Percentiles rank a stretch among this genome's conserved stretches.
phyloP scores from a whole-genome alignment of 2,329 filamentous ascomycete genomes.

The Talaromyces sp. region DNA sequence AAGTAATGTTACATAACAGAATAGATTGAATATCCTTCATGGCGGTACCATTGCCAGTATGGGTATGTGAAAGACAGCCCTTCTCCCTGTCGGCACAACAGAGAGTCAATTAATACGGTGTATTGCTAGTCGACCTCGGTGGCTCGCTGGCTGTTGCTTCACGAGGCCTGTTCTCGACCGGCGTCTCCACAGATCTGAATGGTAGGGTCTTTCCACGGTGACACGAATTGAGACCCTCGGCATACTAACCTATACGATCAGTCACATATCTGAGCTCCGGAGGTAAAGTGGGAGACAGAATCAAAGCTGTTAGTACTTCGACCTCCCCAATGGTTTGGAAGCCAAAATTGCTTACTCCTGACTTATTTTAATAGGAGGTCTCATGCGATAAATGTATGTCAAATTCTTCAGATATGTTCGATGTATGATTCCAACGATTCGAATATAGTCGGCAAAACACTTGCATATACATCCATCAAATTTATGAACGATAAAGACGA shows the following conservation, averaged over 20 bases:
- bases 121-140: slow-evolving; percentile 56
- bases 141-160: slow-evolving; percentile 65
- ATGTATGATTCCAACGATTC: neutral
- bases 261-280: slow-evolving; percentile 64
- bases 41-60: slow-evolving; percentile 64
- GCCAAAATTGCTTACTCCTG: slow-evolving; percentile 21
- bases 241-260: slow-evolving; percentile 21
- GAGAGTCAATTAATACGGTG: neutral
- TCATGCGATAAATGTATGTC: slow-evolving; percentile 61
- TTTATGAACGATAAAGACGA: slow-evolving; percentile 59
- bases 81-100: neutral
- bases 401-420: neutral
- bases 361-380: slow-evolving; percentile 45
- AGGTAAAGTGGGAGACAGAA: slow-evolving; percentile 59
- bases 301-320: slow-evolving; percentile 47
- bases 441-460: slow-evolving; percentile 57
- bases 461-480: slow-evolving; percentile 60
- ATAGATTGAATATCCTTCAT: slow-evolving; percentile 63
- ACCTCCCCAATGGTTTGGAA: neutral
- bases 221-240: neutral
- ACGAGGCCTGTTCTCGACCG: slow-evolving; percentile 61
- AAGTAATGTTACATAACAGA: slow-evolving; percentile 41
- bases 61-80: slow-evolving; percentile 33
- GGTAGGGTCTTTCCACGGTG: slow-evolving; percentile 34
- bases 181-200: slow-evolving; percentile 64